Evolutionary conservation across 441 rosid genomes (phyloP).

Genomic region (Bocquillonia castaneifolia): DNA sequence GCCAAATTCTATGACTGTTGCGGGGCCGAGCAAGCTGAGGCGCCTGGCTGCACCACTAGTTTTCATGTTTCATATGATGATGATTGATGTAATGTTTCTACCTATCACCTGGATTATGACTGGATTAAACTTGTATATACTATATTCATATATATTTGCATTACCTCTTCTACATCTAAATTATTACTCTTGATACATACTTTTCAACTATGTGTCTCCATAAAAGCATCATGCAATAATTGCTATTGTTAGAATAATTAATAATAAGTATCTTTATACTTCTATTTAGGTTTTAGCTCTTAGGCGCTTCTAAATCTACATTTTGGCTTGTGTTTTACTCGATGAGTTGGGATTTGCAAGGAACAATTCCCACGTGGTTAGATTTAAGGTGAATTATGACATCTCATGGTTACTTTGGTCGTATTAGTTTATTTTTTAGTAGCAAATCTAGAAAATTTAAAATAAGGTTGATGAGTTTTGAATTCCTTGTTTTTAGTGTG

Average conservation of each 20-base stretch:
- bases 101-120: slow-evolving; percentile 12
- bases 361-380: background rate
- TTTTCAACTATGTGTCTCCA: slow-evolving; percentile 1
- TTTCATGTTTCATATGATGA: slow-evolving; percentile 80
- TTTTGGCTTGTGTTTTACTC: slow-evolving; percentile 1
- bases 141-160: slow-evolving; percentile 17
- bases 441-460: background rate
- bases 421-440: background rate
- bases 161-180: background rate
- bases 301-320: slow-evolving; percentile 1
- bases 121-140: slow-evolving; percentile 15
- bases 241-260: background rate
- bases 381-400: background rate
- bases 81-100: slow-evolving; percentile 30
- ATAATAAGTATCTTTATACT: background rate
- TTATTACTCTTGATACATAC: background rate
- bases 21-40: slow-evolving; percentile 83
- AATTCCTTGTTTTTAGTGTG: background rate
- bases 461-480: slow-evolving; percentile 4
- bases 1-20: slow-evolving; percentile 93
- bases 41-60: slow-evolving; percentile 66
- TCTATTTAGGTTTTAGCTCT: background rate
- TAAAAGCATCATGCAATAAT: slow-evolving; percentile 7
- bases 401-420: background rate
- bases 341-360: background rate